Conservation (phyloP, 1,284 basidiomycete genomes). For the Chalciporus piperatoides region DNA sequence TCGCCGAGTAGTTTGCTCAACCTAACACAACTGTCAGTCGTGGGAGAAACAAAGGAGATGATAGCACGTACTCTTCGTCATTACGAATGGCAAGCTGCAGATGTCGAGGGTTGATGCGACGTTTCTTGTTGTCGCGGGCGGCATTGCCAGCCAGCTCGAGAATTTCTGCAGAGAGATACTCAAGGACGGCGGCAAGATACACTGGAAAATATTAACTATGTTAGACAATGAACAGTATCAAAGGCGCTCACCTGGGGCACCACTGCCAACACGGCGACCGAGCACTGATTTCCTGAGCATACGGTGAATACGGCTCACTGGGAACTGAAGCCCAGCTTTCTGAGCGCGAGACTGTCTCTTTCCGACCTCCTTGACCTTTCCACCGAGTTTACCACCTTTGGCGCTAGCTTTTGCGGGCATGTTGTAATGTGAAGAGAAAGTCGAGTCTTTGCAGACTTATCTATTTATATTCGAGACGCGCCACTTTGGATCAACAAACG, state of each 20-base stretch:
- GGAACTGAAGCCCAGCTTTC: constrained; percentile 82
- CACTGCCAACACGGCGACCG: constrained; percentile 57
- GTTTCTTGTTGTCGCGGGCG: constrained; percentile 67
- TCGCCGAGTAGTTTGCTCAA: constrained; percentile 72
- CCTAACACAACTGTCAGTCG: constrained; percentile 28
- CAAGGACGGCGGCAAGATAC: constrained; percentile 71
- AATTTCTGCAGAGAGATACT: constrained; percentile 73
- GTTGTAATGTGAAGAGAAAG: constrained; percentile 5
- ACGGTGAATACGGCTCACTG: constrained; percentile 78
- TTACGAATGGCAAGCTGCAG: constrained; percentile 87
- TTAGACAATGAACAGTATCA: constrained; percentile 14
- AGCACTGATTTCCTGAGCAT: constrained; percentile 69
- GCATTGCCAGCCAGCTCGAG: constrained; percentile 76
- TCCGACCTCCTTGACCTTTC: constrained; percentile 46
- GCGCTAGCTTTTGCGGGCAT: constrained; percentile 38
- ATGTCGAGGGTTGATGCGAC: constrained; percentile 87
- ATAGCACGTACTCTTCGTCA: constrained; percentile 64
- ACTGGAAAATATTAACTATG: constrained; percentile 37
- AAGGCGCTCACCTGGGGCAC: constrained; percentile 44
- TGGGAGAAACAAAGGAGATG: background rate
- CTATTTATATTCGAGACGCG: constrained; percentile 36
- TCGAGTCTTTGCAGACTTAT: background rate
- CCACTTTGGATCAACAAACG: constrained; percentile 35
- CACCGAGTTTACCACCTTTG: constrained; percentile 50
- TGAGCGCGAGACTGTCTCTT: constrained; percentile 75